Conservation (phyloP, 441 rosid species). For the Pelargonium cotyledonis region DNA sequence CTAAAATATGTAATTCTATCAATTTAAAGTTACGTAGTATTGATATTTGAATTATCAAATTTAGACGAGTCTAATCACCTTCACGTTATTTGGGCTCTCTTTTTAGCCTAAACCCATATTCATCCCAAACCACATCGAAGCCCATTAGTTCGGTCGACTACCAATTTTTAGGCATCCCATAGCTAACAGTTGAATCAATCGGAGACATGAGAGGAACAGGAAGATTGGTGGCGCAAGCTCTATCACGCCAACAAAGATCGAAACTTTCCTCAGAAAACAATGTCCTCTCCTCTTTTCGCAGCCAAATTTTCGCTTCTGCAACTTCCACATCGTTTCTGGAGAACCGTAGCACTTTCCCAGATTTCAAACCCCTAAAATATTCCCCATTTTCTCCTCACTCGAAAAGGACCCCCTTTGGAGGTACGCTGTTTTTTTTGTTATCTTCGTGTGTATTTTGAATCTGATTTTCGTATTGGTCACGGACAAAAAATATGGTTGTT, state of each 20-base stretch:
- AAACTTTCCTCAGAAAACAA: conserved; percentile 4
- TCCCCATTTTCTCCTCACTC: conserved; percentile 21
- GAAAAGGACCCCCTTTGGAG: conserved; percentile 40
- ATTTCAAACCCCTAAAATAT: conserved; percentile 16
- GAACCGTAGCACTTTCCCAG: conserved; percentile 12
- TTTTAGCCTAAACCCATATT: too few relatives aligned
- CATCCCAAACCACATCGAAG: too few relatives aligned
- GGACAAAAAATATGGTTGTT: not conserved
- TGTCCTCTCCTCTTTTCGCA: conserved; percentile 27
- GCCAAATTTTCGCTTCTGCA: conserved; percentile 28
- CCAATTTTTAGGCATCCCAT: too few relatives aligned
- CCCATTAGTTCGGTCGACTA: too few relatives aligned
- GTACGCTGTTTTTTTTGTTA: conserved; percentile 24
- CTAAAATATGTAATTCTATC: too few relatives aligned
- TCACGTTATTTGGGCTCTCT: too few relatives aligned
- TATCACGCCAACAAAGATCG: conserved; percentile 13
- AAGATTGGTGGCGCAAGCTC: conserved; percentile 12
- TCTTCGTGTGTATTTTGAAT: not conserved
- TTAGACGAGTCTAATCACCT: too few relatives aligned
- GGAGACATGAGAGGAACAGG: not conserved
- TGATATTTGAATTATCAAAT: too few relatives aligned
- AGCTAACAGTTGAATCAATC: too few relatives aligned
- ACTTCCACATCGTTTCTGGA: conserved; percentile 17
- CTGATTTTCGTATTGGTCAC: not conserved
- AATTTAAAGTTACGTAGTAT: too few relatives aligned